Conservation (phyloP, 805 yeast genomes). For the Sugiyamaella chiloensis region DNA sequence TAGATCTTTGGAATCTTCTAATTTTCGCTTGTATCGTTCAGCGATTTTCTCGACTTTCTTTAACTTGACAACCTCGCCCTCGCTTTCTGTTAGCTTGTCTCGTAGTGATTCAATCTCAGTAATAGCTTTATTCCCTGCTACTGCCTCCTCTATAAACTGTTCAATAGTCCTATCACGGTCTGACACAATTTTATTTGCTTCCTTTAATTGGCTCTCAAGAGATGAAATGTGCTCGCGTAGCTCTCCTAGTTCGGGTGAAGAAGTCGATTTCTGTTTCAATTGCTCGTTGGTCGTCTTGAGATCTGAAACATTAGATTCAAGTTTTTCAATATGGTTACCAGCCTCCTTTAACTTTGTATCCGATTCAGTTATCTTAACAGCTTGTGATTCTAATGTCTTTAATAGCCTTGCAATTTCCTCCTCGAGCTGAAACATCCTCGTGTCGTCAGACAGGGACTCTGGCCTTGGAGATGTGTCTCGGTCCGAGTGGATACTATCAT, state of each 20-base stretch:
- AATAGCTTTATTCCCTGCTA: background rate
- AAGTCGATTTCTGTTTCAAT: background rate
- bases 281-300: background rate
- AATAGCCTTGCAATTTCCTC: conserved; percentile 16
- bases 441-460: background rate
- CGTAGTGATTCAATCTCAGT: conserved; percentile 8
- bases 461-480: background rate
- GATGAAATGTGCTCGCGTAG: conserved; percentile 5
- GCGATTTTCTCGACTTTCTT: conserved; percentile 12
- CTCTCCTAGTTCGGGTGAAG: conserved; percentile 3
- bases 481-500: too few species aligned
- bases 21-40: conserved; percentile 16
- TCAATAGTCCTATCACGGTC: conserved; percentile 10
- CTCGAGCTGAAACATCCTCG: conserved; percentile 13
- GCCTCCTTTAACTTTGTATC: background rate
- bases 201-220: conserved; percentile 3
- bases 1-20: conserved; percentile 11
- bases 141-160: conserved; percentile 5
- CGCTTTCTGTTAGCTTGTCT: conserved; percentile 10
- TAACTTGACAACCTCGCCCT: conserved; percentile 5
- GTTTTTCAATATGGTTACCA: background rate
- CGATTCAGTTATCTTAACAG: conserved; percentile 3
- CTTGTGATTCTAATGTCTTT: conserved; percentile 6
- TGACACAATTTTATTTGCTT: background rate
- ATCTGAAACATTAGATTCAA: background rate